Conservation (phyloP, 1,284 basidiomycete species). For the Meripilus lineatus region DNA sequence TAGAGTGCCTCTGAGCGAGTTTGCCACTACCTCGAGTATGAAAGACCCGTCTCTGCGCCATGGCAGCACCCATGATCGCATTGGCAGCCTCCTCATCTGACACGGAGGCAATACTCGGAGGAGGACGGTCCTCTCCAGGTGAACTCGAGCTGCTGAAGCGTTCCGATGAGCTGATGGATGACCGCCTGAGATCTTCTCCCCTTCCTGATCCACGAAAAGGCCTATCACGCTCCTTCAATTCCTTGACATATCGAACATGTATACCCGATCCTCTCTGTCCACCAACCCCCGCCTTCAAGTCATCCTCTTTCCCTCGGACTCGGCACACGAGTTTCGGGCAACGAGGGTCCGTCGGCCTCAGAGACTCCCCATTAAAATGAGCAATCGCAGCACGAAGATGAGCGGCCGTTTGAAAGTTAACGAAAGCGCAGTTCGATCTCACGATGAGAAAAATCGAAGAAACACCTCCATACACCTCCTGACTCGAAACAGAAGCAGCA, state of each 20-base stretch:
- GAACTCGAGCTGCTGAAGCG: slow-evolving; percentile 16
- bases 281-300: slow-evolving; percentile 86
- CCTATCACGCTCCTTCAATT: slow-evolving; percentile 36
- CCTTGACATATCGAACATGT: slow-evolving; percentile 76
- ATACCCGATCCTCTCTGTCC: slow-evolving; percentile 86
- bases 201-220: not conserved
- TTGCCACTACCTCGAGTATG: no score
- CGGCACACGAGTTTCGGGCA: slow-evolving; percentile 85
- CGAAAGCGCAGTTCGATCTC: slow-evolving; percentile 89
- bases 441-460: slow-evolving; percentile 90
- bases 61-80: not conserved
- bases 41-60: no score
- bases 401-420: slow-evolving; percentile 74
- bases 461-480: slow-evolving; percentile 48
- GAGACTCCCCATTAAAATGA: slow-evolving; percentile 65
- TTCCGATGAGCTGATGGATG: slow-evolving; percentile 23
- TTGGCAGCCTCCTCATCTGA: slow-evolving; percentile 35
- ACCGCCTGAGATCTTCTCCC: no score
- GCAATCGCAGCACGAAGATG: slow-evolving; percentile 66
- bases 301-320: slow-evolving; percentile 81
- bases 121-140: slow-evolving; percentile 3
- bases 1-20: slow-evolving; percentile 41
- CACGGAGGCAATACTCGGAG: slow-evolving; percentile 22
- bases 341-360: slow-evolving; percentile 64
- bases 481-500: not conserved